phyloP scores from a whole-genome alignment of 305 asterid genomes.

The Rubia balearica region DNA sequence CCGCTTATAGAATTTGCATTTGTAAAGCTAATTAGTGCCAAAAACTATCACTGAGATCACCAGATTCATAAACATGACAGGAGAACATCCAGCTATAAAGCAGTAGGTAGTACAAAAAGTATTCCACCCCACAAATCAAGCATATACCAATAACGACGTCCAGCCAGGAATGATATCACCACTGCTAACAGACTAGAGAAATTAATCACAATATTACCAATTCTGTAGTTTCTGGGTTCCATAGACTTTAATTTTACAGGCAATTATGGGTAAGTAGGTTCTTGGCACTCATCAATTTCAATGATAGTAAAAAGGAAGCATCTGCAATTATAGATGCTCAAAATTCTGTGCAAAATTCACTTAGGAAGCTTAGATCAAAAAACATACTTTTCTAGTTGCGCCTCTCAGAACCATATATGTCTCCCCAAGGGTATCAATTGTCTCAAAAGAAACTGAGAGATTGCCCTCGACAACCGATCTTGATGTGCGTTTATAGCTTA shows the following conservation, averaged over 20 bases:
- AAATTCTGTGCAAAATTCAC: neutral
- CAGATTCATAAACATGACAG: neutral
- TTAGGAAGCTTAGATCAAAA: constrained; percentile 13
- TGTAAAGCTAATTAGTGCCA: neutral
- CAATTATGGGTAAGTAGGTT: neutral
- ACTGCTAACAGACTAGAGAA: neutral
- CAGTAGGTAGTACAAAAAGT: neutral
- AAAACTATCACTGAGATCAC: neutral
- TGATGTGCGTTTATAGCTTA: constrained; percentile 93
- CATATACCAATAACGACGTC: neutral
- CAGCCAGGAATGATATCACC: neutral
- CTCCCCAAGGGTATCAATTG: constrained; percentile 92
- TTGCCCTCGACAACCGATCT: constrained; percentile 63
- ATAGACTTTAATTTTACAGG: neutral
- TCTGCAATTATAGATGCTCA: neutral
- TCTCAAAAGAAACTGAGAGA: constrained; percentile 76
- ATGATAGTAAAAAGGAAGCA: constrained; percentile 1
- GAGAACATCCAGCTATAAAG: neutral
- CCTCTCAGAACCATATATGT: constrained; percentile 90
- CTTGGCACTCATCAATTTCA: constrained; percentile 4
- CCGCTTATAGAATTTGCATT: neutral
- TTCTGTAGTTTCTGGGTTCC: neutral
- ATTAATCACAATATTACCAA: neutral
- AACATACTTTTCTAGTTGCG: constrained; percentile 67
- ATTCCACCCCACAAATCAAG: neutral